Evolutionary conservation across 371 early-diverging fungal species (phyloP).

Genomic region (Blastocladiella emersonii): DNA sequence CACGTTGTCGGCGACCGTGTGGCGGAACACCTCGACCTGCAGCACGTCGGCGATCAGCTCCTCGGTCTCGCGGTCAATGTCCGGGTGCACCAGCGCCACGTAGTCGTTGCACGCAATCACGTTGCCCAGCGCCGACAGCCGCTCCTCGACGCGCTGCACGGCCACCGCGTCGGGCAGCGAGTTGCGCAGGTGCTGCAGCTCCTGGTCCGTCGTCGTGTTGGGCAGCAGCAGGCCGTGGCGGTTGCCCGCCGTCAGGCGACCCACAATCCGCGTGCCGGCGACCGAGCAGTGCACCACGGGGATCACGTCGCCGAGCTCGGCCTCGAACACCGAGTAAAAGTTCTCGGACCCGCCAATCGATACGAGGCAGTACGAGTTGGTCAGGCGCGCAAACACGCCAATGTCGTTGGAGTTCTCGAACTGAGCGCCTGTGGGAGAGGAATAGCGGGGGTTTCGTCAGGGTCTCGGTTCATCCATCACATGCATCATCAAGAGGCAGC

Average conservation of each 20-base stretch:
- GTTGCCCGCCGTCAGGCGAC: slow-evolving; percentile 87
- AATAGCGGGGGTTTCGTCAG: no score
- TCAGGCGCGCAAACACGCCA: slow-evolving; percentile 95
- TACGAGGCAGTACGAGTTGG: slow-evolving; percentile 98
- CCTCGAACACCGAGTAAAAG: slow-evolving; percentile 95
- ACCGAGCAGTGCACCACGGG: slow-evolving; percentile 99
- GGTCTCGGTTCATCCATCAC: no score
- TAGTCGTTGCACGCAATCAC: slow-evolving; percentile 99
- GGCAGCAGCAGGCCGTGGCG: slow-evolving; percentile 95
- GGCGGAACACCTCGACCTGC: slow-evolving; percentile 97
- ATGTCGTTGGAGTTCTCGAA: slow-evolving; percentile 99
- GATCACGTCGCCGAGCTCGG: slow-evolving; percentile 87
- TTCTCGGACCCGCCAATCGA: slow-evolving; percentile 96
- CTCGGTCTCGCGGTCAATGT: slow-evolving; percentile 96
- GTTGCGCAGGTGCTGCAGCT: slow-evolving; percentile 96
- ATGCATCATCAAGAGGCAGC: no score
- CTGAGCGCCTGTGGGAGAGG: no score
- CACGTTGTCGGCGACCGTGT: slow-evolving; percentile 96
- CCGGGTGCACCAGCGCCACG: slow-evolving; percentile 98
- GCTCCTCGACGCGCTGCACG: slow-evolving; percentile 96
- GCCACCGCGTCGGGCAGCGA: slow-evolving; percentile 90
- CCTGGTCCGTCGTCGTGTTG: slow-evolving; percentile 97
- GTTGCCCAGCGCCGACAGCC: slow-evolving; percentile 97
- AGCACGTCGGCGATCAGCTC: slow-evolving; percentile 97
- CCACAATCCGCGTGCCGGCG: slow-evolving; percentile 95